phyloP scores from a whole-genome alignment of 345 rosid genomes.

The Physaria fendleri region DNA sequence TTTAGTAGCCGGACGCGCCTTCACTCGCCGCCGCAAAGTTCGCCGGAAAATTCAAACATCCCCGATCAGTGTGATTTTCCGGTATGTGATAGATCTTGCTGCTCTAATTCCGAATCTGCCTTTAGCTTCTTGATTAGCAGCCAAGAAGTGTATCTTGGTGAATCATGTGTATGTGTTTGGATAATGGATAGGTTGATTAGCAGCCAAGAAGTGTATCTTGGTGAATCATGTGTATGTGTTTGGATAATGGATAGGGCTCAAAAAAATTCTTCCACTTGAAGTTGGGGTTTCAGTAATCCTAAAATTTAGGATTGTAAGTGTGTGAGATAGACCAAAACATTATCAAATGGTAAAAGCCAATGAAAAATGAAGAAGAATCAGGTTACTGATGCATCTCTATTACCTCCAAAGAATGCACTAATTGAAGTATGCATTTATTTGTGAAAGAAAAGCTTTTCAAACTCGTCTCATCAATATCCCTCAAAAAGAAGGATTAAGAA shows the following conservation, averaged over 20 bases:
- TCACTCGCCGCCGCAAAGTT: too few relatives aligned
- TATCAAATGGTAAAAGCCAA: not conserved
- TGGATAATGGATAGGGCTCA: constrained; percentile 45
- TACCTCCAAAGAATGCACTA: constrained; percentile 53
- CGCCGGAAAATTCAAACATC: too few relatives aligned
- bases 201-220: constrained; percentile 43
- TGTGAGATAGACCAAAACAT: not conserved
- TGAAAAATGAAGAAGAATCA: not conserved
- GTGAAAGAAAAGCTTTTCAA: constrained; percentile 51
- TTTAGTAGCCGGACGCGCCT: too few relatives aligned
- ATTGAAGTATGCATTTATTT: constrained; percentile 42
- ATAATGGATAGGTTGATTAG: constrained; percentile 47
- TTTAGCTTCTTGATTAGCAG: constrained; percentile 36
- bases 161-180: constrained; percentile 39
- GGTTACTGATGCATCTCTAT: not conserved
- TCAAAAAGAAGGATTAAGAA: constrained; percentile 40
- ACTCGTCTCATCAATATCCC: constrained; percentile 45
- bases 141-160: constrained; percentile 42
- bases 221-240: constrained; percentile 39
- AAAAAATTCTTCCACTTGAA: constrained; percentile 40
- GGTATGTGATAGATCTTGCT: too few relatives aligned
- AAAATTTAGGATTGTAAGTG: not conserved
- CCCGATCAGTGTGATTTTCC: too few relatives aligned
- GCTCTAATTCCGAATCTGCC: too few relatives aligned
- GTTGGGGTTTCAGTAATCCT: constrained; percentile 38